Percentiles rank a stretch among this genome's conserved stretches.
phyloP scores from a whole-genome alignment of 805 yeast species.

The Metschnikowia cerradonensis region DNA sequence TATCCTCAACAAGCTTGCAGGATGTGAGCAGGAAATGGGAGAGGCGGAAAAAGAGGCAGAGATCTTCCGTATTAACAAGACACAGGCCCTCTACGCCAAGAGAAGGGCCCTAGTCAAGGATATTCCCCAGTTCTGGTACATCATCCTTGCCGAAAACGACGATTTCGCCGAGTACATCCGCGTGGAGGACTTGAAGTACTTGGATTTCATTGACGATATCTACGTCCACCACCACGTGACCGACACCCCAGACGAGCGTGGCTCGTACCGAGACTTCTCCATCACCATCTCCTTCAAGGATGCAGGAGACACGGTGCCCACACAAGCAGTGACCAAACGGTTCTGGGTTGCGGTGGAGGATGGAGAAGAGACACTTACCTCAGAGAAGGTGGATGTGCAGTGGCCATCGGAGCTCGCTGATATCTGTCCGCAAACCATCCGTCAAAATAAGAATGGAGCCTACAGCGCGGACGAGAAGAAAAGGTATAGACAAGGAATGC shows the following conservation, averaged over 20 bases:
- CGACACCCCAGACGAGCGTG: slow-evolving; percentile 22
- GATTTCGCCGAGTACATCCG: slow-evolving; percentile 79
- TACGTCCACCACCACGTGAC: slow-evolving; percentile 51
- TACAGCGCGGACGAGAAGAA: slow-evolving; percentile 52
- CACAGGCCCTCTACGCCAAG: slow-evolving; percentile 54
- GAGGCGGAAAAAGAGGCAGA: slow-evolving; percentile 59
- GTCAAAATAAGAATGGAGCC: slow-evolving; percentile 28
- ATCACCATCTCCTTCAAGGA: slow-evolving; percentile 53
- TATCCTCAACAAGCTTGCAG: slow-evolving; percentile 44
- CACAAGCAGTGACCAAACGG: slow-evolving; percentile 56
- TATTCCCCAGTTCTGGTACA: slow-evolving; percentile 83
- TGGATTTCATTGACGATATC: slow-evolving; percentile 65
- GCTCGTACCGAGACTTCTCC: slow-evolving; percentile 51
- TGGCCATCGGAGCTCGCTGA: slow-evolving; percentile 68
- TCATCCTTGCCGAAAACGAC: slow-evolving; percentile 76
- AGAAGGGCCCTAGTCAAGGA: slow-evolving; percentile 50
- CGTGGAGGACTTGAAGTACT: slow-evolving; percentile 69
- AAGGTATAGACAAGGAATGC: slow-evolving; percentile 66
- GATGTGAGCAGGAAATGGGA: slow-evolving; percentile 56
- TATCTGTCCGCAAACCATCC: slow-evolving; percentile 53
- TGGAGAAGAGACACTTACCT: slow-evolving; percentile 53
- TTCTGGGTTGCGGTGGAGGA: slow-evolving; percentile 49
- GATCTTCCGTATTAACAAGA: slow-evolving; percentile 45
- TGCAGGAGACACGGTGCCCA: slow-evolving; percentile 38
- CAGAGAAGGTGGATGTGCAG: slow-evolving; percentile 49